Evolutionary conservation across 2,329 filamentous ascomycete genomes (phyloP), one percentile per base, ranked within the genome.

Genomic region (Cytospora chrysosperma): DNA sequence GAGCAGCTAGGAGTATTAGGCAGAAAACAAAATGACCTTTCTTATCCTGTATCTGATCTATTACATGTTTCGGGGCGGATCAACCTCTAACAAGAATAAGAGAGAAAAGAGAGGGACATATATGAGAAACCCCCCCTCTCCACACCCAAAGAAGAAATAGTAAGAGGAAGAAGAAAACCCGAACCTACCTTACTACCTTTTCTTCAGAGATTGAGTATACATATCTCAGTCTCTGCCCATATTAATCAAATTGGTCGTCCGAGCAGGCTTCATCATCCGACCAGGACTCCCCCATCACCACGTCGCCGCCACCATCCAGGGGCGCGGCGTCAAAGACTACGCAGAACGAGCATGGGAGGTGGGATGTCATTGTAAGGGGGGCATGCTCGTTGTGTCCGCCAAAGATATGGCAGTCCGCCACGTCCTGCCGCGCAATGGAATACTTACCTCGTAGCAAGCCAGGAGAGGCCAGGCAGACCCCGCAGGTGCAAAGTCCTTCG

Each of bases 21-120:
- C 43, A 43, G 19, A 51, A n/a, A 37, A 56, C 27, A 43, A 43
- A 52, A 53, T 64, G 17, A 27, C 10, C 9, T 60, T 37, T n/a
- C 26, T 52, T 56, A 5, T 28, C 19, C 12, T 50, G 56, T 40
- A 21, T 49, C 24, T 12, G 7, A 24, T 34, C 30, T n/a, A 47
- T 21, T 10, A n/a, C 8, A 43, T 43, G 17, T 10, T 4, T 21
- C 13, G n/a, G 21, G 21, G 43, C 17, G 43, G n/a, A n/a, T n/a
- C 43, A 24, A 19, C 43, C 43, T 24, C 7, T 21, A 1, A 21
- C 28, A 47, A 12, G 13, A 21, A 9, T 12, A 7, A 21, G 24
- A 47, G 8, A 12, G 40, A 47, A 4, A 47, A 21, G 12, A 24
- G 8, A 3, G 21, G 9, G 4, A 24, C n/a, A 12, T n/a, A n/a